phyloP scores from a whole-genome alignment of 2,329 filamentous ascomycete genomes.

The Leptoxyphium fumago region DNA sequence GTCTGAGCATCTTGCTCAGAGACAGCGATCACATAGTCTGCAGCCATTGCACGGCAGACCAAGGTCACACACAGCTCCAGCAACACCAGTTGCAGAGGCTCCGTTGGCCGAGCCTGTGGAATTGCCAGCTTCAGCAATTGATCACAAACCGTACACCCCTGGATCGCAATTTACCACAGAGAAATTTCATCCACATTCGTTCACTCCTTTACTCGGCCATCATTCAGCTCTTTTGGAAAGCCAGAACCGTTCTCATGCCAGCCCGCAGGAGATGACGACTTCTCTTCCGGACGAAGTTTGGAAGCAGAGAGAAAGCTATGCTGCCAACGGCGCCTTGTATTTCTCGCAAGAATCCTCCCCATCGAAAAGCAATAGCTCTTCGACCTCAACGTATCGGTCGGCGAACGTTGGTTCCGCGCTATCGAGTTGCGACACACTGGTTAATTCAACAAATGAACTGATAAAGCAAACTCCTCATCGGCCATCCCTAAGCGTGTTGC shows the following conservation, averaged over 20 bases:
- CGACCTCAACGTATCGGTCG: neutral
- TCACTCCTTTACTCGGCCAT: too few species aligned
- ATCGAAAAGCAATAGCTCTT: too few species aligned
- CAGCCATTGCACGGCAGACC: conserved; percentile 23
- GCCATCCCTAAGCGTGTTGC: conserved; percentile 2
- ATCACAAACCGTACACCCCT: too few species aligned
- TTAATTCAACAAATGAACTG: neutral
- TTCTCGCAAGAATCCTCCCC: too few species aligned
- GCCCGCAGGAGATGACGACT: conserved; percentile 6
- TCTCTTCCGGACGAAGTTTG: too few species aligned
- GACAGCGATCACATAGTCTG: conserved; percentile 16
- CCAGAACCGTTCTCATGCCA: conserved; percentile 7
- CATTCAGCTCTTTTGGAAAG: too few species aligned
- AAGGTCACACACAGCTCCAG: conserved; percentile 25
- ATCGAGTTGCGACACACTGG: neutral
- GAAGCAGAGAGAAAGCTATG: too few species aligned
- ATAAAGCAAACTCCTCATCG: neutral
- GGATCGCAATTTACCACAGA: too few species aligned
- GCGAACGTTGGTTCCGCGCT: neutral
- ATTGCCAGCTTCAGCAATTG: conserved; percentile 11
- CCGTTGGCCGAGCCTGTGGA: conserved; percentile 12
- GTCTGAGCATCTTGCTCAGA: conserved; percentile 15
- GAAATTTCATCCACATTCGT: too few species aligned
- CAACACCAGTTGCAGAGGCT: conserved; percentile 20
- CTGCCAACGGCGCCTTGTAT: too few species aligned